Evolutionary conservation across 2,329 filamentous ascomycete genomes (phyloP).

Genomic region (Pseudogymnoascus pannorum): DNA sequence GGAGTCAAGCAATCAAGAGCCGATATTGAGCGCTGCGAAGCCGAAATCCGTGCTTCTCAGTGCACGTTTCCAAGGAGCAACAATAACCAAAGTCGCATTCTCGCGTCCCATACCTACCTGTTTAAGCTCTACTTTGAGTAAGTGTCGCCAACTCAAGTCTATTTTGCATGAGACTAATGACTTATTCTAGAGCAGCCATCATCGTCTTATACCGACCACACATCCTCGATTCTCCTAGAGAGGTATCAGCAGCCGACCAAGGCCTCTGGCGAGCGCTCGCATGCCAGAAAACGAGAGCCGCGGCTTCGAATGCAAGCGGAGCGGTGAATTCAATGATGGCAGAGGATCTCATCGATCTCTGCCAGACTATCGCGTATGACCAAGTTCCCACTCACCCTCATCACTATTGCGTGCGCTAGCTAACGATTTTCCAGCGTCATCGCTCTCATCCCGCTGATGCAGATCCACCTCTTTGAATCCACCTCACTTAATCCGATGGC

Average conservation of each 20-base stretch:
- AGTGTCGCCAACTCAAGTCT: background rate
- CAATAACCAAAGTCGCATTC: conserved; percentile 11
- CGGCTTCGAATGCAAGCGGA: background rate
- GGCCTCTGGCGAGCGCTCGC: background rate
- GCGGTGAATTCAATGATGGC: background rate
- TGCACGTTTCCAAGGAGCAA: conserved; percentile 10
- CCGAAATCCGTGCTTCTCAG: conserved; percentile 14
- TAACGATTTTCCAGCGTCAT: conserved; percentile 19
- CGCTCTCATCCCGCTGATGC: conserved; percentile 28
- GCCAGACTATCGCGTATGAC: background rate
- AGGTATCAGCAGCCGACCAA: background rate
- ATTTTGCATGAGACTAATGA: background rate
- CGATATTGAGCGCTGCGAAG: conserved; percentile 13
- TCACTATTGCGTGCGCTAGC: background rate
- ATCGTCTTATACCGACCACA: conserved; percentile 17
- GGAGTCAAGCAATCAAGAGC: conserved; percentile 12
- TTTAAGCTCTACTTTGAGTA: conserved; percentile 17
- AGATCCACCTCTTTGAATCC: conserved; percentile 27
- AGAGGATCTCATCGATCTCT: background rate
- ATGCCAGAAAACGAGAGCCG: background rate
- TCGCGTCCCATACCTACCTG: conserved; percentile 14
- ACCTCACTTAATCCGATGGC: conserved; percentile 21
- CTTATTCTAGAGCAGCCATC: conserved; percentile 13
- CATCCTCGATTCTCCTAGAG: conserved; percentile 9
- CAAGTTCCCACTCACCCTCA: background rate